Evolutionary conservation across 73 alveolate genomes (phyloP).

Genomic region (Durusdinium trenchii): DNA sequence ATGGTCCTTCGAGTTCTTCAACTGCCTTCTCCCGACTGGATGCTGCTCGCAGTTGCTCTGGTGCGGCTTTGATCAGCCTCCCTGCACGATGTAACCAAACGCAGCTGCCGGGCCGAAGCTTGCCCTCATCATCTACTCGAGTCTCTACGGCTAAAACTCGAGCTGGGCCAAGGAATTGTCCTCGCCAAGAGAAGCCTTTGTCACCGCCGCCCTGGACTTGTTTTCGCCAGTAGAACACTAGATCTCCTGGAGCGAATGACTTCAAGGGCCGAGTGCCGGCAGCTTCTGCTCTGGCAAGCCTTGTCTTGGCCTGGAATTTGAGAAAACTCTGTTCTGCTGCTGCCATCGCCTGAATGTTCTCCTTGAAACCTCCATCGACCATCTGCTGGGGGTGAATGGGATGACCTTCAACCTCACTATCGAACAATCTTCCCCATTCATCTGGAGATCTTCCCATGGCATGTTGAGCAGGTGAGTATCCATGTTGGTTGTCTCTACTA

Average conservation of each 20-base stretch:
- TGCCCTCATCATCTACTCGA: background rate
- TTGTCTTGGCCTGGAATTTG: background rate
- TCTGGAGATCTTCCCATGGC: background rate
- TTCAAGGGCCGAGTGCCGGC: background rate
- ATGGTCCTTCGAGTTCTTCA: background rate
- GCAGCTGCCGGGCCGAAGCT: background rate
- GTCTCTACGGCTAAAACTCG: background rate
- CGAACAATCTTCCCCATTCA: background rate
- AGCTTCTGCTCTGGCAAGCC: background rate
- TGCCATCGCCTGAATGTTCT: background rate
- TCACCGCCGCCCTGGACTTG: background rate
- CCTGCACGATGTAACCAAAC: too few relatives aligned
- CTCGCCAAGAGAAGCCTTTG: background rate
- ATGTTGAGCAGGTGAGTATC: background rate
- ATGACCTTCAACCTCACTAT: background rate
- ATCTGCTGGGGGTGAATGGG: background rate
- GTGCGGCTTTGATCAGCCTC: too few relatives aligned
- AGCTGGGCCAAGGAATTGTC: background rate
- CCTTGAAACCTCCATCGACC: conserved; percentile 19
- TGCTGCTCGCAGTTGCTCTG: conserved; percentile 1
- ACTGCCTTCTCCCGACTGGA: background rate
- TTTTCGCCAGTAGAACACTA: background rate
- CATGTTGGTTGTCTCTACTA: background rate
- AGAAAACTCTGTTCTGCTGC: background rate
- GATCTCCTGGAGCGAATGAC: background rate